A percentile compares a stretch with the other conserved stretches of the same genome.
These are phyloP conservation scores for Piromyces sp. DNA, from an alignment of 192 early-diverging fungal genomes.

Conservation along the genomic window DNA sequence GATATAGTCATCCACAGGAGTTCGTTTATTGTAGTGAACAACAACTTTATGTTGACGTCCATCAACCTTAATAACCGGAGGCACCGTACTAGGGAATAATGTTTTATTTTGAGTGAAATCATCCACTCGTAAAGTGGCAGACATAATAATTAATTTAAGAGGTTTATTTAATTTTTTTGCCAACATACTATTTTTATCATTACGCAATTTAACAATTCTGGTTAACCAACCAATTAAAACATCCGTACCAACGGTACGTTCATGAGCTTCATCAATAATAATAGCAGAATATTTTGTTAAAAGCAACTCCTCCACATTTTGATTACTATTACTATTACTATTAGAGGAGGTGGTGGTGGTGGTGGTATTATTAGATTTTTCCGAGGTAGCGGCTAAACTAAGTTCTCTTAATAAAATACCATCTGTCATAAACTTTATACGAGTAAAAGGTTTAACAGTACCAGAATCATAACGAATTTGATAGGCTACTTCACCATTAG, in stretches of 20 bases:
- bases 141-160: slow-evolving; percentile 94
- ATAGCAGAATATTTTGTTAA: slow-evolving; percentile 86
- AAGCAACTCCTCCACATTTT: slow-evolving; percentile 50
- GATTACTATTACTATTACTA: too few species aligned
- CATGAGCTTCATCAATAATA: slow-evolving; percentile 98
- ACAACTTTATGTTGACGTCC: slow-evolving; percentile 77
- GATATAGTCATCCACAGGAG: slow-evolving; percentile 74
- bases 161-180: slow-evolving; percentile 30
- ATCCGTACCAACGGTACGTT: slow-evolving; percentile 91
- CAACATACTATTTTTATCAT: slow-evolving; percentile 31
- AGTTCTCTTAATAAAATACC: slow-evolving; percentile 94
- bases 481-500: slow-evolving; percentile 28
- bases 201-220: slow-evolving; percentile 67
- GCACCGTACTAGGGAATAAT: slow-evolving; percentile 47
- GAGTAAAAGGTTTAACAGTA: slow-evolving; percentile 48
- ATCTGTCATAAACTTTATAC: slow-evolving; percentile 99
- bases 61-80: slow-evolving; percentile 82
- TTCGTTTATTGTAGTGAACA: slow-evolving; percentile 83
- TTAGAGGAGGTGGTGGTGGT: too few species aligned
- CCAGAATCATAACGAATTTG: slow-evolving; percentile 80
- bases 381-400: slow-evolving; percentile 1
- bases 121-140: slow-evolving; percentile 88
- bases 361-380: not conserved
- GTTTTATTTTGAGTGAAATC: slow-evolving; percentile 77
- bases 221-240: slow-evolving; percentile 93